Base-by-base conservation (phyloP, 2,329 filamentous ascomycete species). In the Trichoderma koningii region DNA sequence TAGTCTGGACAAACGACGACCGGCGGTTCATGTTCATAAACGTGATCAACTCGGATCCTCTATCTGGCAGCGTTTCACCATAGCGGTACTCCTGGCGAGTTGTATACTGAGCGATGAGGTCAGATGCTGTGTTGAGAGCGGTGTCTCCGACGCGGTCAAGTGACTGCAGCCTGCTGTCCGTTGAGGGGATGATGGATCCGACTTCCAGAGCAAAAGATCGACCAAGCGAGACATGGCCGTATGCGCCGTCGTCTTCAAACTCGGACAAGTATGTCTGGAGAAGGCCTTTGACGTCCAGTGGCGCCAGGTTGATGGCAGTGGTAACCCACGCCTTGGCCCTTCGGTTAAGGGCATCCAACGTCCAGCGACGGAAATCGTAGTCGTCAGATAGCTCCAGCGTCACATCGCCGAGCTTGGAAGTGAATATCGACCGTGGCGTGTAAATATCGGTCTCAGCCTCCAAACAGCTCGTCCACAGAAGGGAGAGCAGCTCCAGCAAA, bases 21-120 rank as follows among this genome's bases (percentile, higher is more conserved):
- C 82, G 79, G 55, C 81, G 80, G 68, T 83, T 83, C 56, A 84
- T 74, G 17, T 82, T 82, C 81, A 87, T 84, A 65, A 85, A 83
- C 52, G 82, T 83, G 57, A 89, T 78, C 79, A 89, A 85, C 72
- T 90, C 87, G 66, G 84, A 82, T 66, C 89, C 87, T 67, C 88
- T 86, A 66, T 90, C 88, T 1, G 89, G 87, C 44, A 90, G 79
- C 2, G 87, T 85, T 74, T 97, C 92, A 12, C 92, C 87, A 73
- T 94, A 94, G 64, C 93, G 88, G 76, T 99, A 99, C 73, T 97
- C 93, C 75, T 99, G 96, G 44, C 95, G 90, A 28, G 93, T 96
- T 3, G 94, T 98, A 75, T 99, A 99, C 73, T 99, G 94, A 1
- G 95, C 93, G 73, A 99, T 87, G 71, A 99, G 97, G 74, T 98